Conservation (phyloP, 345 rosid genomes). For the Draba incana region DNA sequence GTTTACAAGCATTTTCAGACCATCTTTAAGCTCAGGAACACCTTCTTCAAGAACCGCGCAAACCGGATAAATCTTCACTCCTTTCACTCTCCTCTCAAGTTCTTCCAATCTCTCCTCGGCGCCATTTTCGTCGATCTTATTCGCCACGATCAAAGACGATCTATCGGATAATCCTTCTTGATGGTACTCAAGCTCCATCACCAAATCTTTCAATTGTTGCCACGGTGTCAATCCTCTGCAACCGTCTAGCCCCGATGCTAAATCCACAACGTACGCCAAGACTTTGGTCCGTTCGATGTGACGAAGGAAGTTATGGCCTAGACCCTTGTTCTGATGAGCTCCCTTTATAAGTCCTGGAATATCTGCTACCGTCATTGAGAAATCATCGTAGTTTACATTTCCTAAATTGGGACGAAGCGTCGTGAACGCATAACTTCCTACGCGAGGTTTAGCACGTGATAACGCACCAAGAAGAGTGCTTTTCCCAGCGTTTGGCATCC, state of each 20-base stretch:
- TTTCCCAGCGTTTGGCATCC: conserved; percentile 97
- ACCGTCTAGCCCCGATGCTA: conserved; percentile 76
- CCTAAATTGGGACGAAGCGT: conserved; percentile 90
- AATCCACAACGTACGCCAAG: conserved; percentile 84
- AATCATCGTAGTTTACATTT: conserved; percentile 69
- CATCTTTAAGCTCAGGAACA: conserved; percentile 73
- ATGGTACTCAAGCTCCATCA: conserved; percentile 84
- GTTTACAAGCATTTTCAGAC: conserved; percentile 69
- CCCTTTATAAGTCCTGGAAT: conserved; percentile 94
- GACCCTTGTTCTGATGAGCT: conserved; percentile 81
- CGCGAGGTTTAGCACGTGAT: conserved; percentile 79
- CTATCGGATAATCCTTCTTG: conserved; percentile 75
- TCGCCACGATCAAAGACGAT: conserved; percentile 80
- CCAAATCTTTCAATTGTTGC: conserved; percentile 76
- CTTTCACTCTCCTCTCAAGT: conserved; percentile 65
- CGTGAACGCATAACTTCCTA: conserved; percentile 90
- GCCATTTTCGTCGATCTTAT: conserved; percentile 83
- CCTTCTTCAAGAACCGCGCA: conserved; percentile 91
- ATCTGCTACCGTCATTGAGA: conserved; percentile 91
- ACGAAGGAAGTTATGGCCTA: conserved; percentile 87
- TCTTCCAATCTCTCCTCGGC: conserved; percentile 65
- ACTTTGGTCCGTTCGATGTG: conserved; percentile 97
- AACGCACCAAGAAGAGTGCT: conserved; percentile 90
- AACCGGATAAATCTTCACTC: conserved; percentile 64
- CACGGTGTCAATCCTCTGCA: conserved; percentile 78